These are phyloP conservation scores for Acanthamoeba royreba DNA, from an alignment of 208 protist species.

Conservation along the genomic window DNA sequence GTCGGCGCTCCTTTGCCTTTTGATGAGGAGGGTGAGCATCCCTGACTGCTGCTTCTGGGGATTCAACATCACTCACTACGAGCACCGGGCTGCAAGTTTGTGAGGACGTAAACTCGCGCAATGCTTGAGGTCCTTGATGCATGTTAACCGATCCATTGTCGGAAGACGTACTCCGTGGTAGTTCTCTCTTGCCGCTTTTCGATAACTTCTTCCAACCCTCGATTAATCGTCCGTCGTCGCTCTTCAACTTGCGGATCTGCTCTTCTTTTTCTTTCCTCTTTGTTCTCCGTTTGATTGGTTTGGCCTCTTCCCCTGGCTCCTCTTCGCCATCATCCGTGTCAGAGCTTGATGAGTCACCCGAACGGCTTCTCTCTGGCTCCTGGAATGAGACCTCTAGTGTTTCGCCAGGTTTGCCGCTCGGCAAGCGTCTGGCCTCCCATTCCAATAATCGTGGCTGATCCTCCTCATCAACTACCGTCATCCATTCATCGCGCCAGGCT, in stretches of 20 bases:
- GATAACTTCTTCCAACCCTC: background rate
- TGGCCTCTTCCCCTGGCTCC: background rate
- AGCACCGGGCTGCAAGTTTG: no score
- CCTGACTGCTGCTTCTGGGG: no score
- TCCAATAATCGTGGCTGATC: background rate
- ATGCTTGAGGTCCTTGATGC: background rate
- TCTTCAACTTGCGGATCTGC: background rate
- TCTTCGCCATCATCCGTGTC: background rate
- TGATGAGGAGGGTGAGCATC: no score
- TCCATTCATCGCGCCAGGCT: constrained; percentile 14
- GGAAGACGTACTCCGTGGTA: background rate
- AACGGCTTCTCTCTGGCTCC: background rate
- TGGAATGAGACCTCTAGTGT: background rate
- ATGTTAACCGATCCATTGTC: no score
- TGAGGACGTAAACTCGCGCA: background rate
- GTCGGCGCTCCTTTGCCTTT: no score
- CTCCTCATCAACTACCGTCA: background rate
- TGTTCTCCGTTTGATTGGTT: background rate
- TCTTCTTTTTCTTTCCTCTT: background rate
- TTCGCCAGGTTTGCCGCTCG: background rate
- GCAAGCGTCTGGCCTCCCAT: background rate
- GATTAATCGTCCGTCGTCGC: background rate
- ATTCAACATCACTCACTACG: no score
- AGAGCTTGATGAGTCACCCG: background rate
- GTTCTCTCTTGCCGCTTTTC: background rate